phyloP scores from a whole-genome alignment of 768 basidiomycete genomes.

The Suillus paluster region DNA sequence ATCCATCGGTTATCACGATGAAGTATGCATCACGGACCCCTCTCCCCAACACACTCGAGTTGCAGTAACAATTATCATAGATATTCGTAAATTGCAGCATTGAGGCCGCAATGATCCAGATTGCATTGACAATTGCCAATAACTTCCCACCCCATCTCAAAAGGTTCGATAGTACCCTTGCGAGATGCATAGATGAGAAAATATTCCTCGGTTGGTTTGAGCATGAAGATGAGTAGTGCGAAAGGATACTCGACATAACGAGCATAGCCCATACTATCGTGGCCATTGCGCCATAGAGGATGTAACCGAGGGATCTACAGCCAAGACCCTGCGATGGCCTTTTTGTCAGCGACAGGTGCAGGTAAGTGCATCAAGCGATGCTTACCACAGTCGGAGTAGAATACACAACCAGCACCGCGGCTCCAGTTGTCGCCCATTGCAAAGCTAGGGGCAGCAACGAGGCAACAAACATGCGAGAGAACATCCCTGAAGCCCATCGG shows the following conservation, averaged over 20 bases:
- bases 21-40: slow-evolving; percentile 26
- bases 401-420: slow-evolving; percentile 26
- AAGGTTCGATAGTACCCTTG: slow-evolving; percentile 7
- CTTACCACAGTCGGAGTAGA: slow-evolving; percentile 30
- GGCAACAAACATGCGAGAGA: slow-evolving; percentile 24
- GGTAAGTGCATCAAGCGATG: neutral
- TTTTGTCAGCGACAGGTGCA: neutral
- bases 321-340: slow-evolving; percentile 33
- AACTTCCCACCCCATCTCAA: slow-evolving; percentile 23
- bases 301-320: slow-evolving; percentile 38
- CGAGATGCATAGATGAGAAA: neutral
- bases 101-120: slow-evolving; percentile 23
- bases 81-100: slow-evolving; percentile 28
- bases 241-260: slow-evolving; percentile 32
- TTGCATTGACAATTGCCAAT: slow-evolving; percentile 24
- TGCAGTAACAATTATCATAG: slow-evolving; percentile 30
- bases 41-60: slow-evolving; percentile 23
- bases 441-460: slow-evolving; percentile 24
- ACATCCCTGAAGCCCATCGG: slow-evolving; percentile 23
- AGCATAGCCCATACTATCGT: slow-evolving; percentile 36
- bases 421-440: slow-evolving; percentile 33
- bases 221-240: slow-evolving; percentile 19
- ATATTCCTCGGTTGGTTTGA: neutral
- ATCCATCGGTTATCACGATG: slow-evolving; percentile 22
- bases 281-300: slow-evolving; percentile 33